Evolutionary conservation across 2,329 filamentous ascomycete genomes (phyloP).

Genomic region (Aspergillus uvarum): DNA sequence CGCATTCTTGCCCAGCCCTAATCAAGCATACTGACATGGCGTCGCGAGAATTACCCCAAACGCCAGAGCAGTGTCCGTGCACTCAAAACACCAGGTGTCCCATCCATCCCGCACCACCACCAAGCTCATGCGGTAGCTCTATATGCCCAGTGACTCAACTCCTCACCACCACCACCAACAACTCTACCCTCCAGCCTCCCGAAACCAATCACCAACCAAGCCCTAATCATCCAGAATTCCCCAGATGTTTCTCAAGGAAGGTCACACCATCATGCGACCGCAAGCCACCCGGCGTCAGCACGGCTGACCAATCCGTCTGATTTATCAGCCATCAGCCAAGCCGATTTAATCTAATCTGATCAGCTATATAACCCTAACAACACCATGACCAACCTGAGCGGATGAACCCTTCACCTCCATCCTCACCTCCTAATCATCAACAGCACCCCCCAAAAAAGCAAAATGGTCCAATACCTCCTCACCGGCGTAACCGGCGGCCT

Average conservation of each 20-base stretch:
- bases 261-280: not conserved
- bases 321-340: not conserved
- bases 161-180: no score
- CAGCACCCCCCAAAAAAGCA: slow-evolving; percentile 26
- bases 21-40: no score
- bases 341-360: no score
- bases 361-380: no score
- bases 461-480: slow-evolving; percentile 33
- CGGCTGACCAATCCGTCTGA: not conserved
- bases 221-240: not conserved
- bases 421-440: not conserved
- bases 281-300: not conserved
- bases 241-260: no score
- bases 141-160: no score
- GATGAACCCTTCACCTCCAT: not conserved
- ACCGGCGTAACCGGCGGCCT: slow-evolving; percentile 41
- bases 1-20: no score
- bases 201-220: not conserved
- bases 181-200: no score
- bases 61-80: not conserved
- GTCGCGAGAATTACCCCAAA: not conserved
- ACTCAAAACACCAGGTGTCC: not conserved
- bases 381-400: not conserved
- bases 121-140: not conserved
- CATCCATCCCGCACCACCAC: not conserved